phyloP scores from a whole-genome alignment of 805 yeast species.

The Millerozyma acaciae region DNA sequence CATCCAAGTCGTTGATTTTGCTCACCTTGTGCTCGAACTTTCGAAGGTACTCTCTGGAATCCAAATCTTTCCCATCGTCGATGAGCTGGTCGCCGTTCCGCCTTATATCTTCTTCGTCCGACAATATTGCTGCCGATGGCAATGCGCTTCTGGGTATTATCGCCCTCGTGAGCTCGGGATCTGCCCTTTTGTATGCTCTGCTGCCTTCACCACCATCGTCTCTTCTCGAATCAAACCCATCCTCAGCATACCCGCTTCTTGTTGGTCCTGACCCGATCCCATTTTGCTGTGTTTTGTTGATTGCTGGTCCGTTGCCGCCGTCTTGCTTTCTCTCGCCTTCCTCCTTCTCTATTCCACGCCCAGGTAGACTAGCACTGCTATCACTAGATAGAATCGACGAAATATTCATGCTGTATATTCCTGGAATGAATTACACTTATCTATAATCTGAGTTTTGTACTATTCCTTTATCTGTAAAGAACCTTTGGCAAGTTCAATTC shows the following conservation, averaged over 20 bases:
- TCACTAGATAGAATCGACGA: slow-evolving; percentile 34
- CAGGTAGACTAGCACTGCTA: slow-evolving; percentile 11
- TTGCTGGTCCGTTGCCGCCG: neutral
- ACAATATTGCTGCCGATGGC: slow-evolving; percentile 1
- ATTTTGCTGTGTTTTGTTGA: no score
- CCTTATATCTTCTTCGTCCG: slow-evolving; percentile 6
- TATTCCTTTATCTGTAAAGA: neutral
- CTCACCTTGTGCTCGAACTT: slow-evolving; percentile 12
- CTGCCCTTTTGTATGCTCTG: no score
- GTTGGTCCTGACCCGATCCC: no score
- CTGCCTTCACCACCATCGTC: neutral
- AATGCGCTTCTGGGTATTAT: neutral
- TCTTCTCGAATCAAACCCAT: neutral
- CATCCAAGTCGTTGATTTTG: slow-evolving; percentile 10
- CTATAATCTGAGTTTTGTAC: neutral
- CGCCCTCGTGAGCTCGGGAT: slow-evolving; percentile 1
- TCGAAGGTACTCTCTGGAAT: slow-evolving; percentile 5
- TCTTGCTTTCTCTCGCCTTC: slow-evolving; percentile 1
- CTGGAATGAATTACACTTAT: neutral
- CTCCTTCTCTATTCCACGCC: slow-evolving; percentile 4
- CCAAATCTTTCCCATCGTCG: slow-evolving; percentile 1
- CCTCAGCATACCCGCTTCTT: no score
- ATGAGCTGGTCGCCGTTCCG: neutral
- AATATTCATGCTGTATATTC: slow-evolving; percentile 24
- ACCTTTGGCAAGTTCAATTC: no score